phyloP scores from a whole-genome alignment of 306 rosid species.

The Alnus glutinosa region DNA sequence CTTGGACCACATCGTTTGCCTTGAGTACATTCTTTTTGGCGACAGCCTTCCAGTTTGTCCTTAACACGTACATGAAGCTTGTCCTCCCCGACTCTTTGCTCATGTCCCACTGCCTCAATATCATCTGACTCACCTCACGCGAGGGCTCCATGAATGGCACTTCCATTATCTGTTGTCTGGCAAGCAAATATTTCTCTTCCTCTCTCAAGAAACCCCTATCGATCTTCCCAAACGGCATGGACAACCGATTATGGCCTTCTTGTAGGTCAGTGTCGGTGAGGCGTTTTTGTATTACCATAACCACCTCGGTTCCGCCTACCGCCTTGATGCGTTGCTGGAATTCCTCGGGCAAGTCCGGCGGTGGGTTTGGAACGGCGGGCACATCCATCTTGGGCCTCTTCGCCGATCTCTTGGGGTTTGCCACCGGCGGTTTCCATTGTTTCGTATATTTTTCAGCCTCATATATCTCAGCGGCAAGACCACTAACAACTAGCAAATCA shows the following conservation, averaged over 20 bases:
- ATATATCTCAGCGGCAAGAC: too few relatives aligned
- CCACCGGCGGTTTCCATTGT: too few relatives aligned
- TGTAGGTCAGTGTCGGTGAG: neutral
- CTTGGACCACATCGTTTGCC: neutral
- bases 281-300: neutral
- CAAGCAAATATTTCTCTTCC: neutral
- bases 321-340: neutral
- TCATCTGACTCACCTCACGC: too few relatives aligned
- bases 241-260: neutral
- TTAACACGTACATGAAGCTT: conserved; percentile 5
- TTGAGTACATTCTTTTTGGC: neutral
- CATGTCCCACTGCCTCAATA: conserved; percentile 8
- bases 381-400: neutral
- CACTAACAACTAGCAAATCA: too few relatives aligned
- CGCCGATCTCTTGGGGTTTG: neutral
- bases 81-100: neutral
- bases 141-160: neutral
- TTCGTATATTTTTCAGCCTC: too few relatives aligned
- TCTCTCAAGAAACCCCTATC: neutral
- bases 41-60: neutral
- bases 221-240: neutral
- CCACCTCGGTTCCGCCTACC: neutral
- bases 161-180: neutral
- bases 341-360: neutral
- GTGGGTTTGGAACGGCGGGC: neutral